Base-by-base conservation (phyloP, 1,139 yeast species). In the Nakaseomyces nivariensis region DNA sequence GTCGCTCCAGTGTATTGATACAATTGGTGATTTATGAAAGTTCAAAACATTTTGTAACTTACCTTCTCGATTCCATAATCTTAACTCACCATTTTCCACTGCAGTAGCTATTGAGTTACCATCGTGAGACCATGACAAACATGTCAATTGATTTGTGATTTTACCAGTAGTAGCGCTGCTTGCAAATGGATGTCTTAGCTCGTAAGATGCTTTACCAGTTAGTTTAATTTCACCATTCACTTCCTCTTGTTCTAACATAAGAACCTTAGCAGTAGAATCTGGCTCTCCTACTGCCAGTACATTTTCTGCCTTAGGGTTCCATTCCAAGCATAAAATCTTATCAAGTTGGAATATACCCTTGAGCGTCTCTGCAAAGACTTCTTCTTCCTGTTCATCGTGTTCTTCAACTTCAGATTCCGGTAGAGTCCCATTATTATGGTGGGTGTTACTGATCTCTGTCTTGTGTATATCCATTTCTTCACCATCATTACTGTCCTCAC, bases 31-130 rank as follows among this genome's bases (percentile, higher is more conserved):
- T 47, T 73, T 71, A 57, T 81, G 86, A 42, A 75, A 64, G 27
- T 75, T 70, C 53, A 81, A 75, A 1, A 84, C 77, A 56, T 81
- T 83, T 53, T 79, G 72, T 47, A 87, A 71, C 43, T 74, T 73
- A 0, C 90, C 92, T 49, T 78, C 81, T 0, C 77, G 74, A 22
- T 79, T 74, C 92, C 92, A 85, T 11, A 83, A 71, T 50, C 88
- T 68, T 11, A 85, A 60, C 57, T 83, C 90, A 17, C 92, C 90
- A 56, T 72, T 72, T 46, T 74, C 76, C 2, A 78, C 76, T 0
- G 79, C 81, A 0, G 88, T 81, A 9, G 81, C 68, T 3, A 84
- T 64, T 11, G 72, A 58, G 49, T 75, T 70, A 0, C 90, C 90
- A 51, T 69, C 68, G 1, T 84, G 84, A 2, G 85, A 73, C 90